Base-by-base conservation (phyloP, 768 basidiomycete genomes). In the Calocera viscosa region DNA sequence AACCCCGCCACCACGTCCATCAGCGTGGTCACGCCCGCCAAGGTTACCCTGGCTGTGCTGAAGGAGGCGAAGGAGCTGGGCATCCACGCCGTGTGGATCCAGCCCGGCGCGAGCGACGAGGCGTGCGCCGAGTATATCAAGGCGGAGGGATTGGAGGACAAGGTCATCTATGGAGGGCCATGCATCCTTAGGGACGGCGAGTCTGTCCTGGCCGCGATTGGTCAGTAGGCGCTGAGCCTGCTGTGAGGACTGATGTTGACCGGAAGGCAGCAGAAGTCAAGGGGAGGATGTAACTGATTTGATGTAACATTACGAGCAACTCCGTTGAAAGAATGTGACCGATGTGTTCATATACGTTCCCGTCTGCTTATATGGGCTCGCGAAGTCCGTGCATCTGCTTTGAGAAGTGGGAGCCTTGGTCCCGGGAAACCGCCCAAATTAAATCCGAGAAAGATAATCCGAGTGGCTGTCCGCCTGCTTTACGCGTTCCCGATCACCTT, bases 61-160 rank as follows among this genome's bases (percentile, higher is more conserved):
- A 78, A 86, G 73, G 80, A 85, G 67, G 88, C 86, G 8, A 86
- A 86, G 74, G 80, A 80, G n/a, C 82, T 84, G n/a, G 75, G 76
- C n/a, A 75, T 90, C n/a, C 87, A 86, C 3, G 81, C 86, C 1
- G 80, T 93, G 49, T 95, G 93, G 93, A 82, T 94, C 33, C 93
- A 95, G 74, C 93, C 93, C 7, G 91, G 91, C 24, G 90, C 91
- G 7, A 86, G 88, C 70, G 86, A 91, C 71, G 81, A 78, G 17
- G 76, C 76, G 1, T 90, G 93, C 60, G 75, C 79, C 17, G 72
- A 79, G 17, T 94, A 82, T 71, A 85, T 94, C 73, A 80, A 83
- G 41, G 82, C 85, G 67, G 85, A 87, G 64, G 82, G 79, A 2
- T 75, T 92, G 70, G 76, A 79, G 35, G 85, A 85, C 72, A 81